Base-by-base conservation (phyloP, 2,329 filamentous ascomycete genomes). In the Plenodomus tracheiphilus region DNA sequence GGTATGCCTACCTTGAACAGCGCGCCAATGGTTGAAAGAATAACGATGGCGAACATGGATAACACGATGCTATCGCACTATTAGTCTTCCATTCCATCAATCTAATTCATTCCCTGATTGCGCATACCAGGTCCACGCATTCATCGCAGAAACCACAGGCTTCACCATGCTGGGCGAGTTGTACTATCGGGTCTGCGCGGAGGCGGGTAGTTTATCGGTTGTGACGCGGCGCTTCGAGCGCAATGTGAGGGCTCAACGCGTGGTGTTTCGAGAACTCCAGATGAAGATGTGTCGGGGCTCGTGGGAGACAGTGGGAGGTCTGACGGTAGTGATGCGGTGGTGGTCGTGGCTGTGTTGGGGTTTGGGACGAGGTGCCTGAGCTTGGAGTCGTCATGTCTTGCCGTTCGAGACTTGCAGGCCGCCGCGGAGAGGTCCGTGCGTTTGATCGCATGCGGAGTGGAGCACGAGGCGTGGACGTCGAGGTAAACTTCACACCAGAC, bases 81-180 rank as follows among this genome's bases (percentile, higher is more conserved):
- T 65, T 54, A 69, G 59, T 53, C 17, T 28, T 10, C 20, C 45
- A 10, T 43, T 8, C 15, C 41, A 19, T 39, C 25, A n/a, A 43
- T 36, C 32, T 11, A 35, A 7, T 18, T n/a, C n/a, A 9, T 30
- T n/a, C 6, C 13, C 7, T 8, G 32, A 34, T 25, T 1, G 41
- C 19, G 74, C 85, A 70, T 80, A 97, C 92, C 92, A 96, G 79
- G 86, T 90, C 91, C 92, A 97, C 69, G 92, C 93, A 78, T 96
- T 92, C 78, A 92, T 83, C 61, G 91, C 87, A 70, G 90, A 88
- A 64, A 97, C 89, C 71, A 97, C 80, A 62, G 93, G 92, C 86
- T 97, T 97, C 90, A 97, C 96, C 92, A 97, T 97, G 70, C 39
- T 63, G 58, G 60, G 53, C 60, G 58, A 35, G 32, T 57, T 37